These are phyloP conservation scores for Sordaria brevicollis DNA, from an alignment of 495 filamentous ascomycete genomes.

Conservation along the genomic window DNA sequence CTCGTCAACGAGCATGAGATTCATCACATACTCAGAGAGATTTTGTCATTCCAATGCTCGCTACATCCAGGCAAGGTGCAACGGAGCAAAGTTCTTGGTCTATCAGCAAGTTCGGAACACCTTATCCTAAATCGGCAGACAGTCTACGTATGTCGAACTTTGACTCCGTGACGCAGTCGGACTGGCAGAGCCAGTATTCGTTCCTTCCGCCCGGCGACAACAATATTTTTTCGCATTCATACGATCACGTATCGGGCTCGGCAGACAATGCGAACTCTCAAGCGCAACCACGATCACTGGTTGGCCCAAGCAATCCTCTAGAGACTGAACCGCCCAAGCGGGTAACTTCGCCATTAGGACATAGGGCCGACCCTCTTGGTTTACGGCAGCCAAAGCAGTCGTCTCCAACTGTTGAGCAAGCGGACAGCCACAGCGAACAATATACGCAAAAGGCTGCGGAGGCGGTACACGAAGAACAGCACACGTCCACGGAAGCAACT, in stretches of 20 bases:
- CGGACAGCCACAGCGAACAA: conserved; percentile 24
- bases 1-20: conserved; percentile 7
- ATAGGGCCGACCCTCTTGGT: conserved; percentile 36
- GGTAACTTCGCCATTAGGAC: conserved; percentile 25
- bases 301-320: conserved; percentile 24
- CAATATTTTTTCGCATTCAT: conserved; percentile 37
- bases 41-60: conserved; percentile 44
- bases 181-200: conserved; percentile 50
- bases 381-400: conserved; percentile 32
- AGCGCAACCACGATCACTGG: conserved; percentile 31
- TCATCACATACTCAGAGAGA: conserved; percentile 1
- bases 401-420: conserved; percentile 30
- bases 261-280: conserved; percentile 31
- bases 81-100: conserved; percentile 50
- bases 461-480: conserved; percentile 32
- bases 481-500: conserved; percentile 30
- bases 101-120: conserved; percentile 44
- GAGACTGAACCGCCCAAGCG: conserved; percentile 24
- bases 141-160: conserved; percentile 52
- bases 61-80: conserved; percentile 43
- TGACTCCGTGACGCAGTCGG: conserved; percentile 45
- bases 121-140: conserved; percentile 38
- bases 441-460: conserved; percentile 31
- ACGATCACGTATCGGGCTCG: conserved; percentile 35
- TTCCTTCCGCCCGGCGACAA: conserved; percentile 43